Evolutionary conservation across 805 yeast species (phyloP), one percentile per base, ranked within the genome.

Genomic region (Teunomyces lycoperdinae): DNA sequence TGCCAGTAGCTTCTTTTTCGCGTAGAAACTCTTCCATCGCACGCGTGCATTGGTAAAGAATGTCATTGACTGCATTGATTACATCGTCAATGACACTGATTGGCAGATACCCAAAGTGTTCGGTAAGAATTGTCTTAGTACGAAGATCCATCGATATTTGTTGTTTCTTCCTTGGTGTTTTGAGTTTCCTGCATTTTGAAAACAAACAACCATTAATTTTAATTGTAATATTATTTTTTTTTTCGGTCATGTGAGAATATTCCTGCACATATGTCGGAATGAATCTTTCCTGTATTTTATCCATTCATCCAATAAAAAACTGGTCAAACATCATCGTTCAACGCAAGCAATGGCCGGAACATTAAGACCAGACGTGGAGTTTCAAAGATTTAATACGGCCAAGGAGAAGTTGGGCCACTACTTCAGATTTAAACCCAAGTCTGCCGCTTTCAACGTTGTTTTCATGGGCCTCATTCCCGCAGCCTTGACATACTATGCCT

Each of bases 91-190:
- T 77, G 10, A 90, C 68, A 0, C 91, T 80, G 8, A 89, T 77
- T 0, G 97, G 96, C 6, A 94, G 87, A 58, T 79, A 88, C 31
- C 88, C 96, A 31, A 91, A 69, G 61, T 90, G 96, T 66, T 90
- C 97, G 1, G 96, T 87, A 44, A 91, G 72, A 13, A 89, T 58
- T 9, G 70, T 60, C 26, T 66, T 61, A 27, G 58, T 64, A 39
- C 73, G 54, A 49, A 64, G 63, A 46, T 66, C 72, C 7, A 56
- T 51, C 13, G 42, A 3, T 11, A n/a, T 14, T 20, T 5, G 9
- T 31, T 16, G 13, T 35, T 35, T 20, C 24, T 26, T 26, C 14
- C 10, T 24, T 4, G 10, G 13, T 14, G 7, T n/a, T 13, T 24
- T n/a, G n/a, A n/a, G 6, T 5, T 24, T 26, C 20, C 28, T 40